These are phyloP conservation scores for Canavalia ensiformis DNA, from an alignment of 306 rosid species.

Conservation along the genomic window DNA sequence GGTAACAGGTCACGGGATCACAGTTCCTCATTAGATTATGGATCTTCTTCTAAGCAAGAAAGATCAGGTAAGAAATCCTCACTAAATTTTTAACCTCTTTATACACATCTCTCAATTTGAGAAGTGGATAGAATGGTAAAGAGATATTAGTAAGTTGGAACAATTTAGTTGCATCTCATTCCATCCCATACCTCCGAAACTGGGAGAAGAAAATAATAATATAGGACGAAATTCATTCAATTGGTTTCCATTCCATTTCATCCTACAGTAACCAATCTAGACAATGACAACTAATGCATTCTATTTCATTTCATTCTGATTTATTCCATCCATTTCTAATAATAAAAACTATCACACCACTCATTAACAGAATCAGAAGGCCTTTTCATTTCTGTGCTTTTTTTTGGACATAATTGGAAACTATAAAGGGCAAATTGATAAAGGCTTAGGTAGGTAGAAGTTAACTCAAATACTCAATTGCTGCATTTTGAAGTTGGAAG, in stretches of 20 bases:
- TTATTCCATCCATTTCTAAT: no score
- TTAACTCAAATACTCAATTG: slow-evolving; percentile 2
- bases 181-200: neutral
- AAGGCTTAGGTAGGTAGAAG: slow-evolving; percentile 7
- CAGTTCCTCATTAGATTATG: slow-evolving; percentile 45
- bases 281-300: no score
- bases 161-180: slow-evolving; percentile 1
- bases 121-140: neutral
- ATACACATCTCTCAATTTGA: neutral
- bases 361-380: neutral
- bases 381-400: slow-evolving; percentile 6
- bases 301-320: no score
- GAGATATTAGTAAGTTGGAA: neutral
- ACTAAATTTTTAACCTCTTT: neutral
- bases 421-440: neutral
- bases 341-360: neutral
- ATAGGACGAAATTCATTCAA: neutral
- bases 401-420: neutral
- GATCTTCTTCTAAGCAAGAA: slow-evolving; percentile 58
- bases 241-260: no score
- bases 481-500: neutral
- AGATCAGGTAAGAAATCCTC: slow-evolving; percentile 60
- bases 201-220: neutral
- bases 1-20: slow-evolving; percentile 47
- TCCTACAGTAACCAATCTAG: no score